Evolutionary conservation across 1,284 basidiomycete genomes (phyloP), one percentile per base, ranked within the genome.

Genomic region (Prillingera fragicola): DNA sequence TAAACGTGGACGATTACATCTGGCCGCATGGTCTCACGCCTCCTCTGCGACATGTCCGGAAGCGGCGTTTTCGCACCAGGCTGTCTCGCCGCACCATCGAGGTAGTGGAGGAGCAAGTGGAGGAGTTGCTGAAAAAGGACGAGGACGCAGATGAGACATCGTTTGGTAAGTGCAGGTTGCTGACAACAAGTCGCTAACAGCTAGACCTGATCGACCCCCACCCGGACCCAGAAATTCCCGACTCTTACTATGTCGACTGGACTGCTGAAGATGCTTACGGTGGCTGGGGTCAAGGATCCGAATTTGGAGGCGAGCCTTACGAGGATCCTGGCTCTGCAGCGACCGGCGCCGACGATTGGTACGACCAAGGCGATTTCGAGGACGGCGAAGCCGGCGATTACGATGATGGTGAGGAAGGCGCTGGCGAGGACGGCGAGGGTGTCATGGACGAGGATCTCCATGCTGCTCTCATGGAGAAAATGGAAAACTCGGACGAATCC

Each of bases 1-100:
- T 96, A 72, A 91, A 85, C 57, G 80, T 94, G 24, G 90, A 96
- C 56, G 94, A 97, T 57, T 97, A 92, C 69, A 88, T 97, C 49
- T 99, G 88, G 82, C 91, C 87, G 0, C 94, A 98, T 61, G 95
- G 95, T 5, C 78, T 98, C 44, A 96, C 92, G 1, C 94, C 94
- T 35, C 95, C 95, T 8, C 73, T 99, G 56, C 81, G 86, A 46
- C 83, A 92, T 67, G 90, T 83, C 26, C 80, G 95, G 36, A 96
- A 97, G 71, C 80, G 95, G 22, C 77, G 95, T 29, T 98, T 97
- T 71, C 78, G 94, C 49, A 95, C 92, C 68, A 45, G 57, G 14
- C 49, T 62, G 28, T 55, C 54, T 10, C 35, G 50, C 24, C 56
- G 88, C 80, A 89, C 89, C 1, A 97, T 97, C 55, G 92, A 97